Percentiles rank a stretch among this genome's conserved stretches.
These are phyloP conservation scores for Boletellus deceptivus DNA, from an alignment of 1,284 basidiomycete genomes.

Conservation along the genomic window DNA sequence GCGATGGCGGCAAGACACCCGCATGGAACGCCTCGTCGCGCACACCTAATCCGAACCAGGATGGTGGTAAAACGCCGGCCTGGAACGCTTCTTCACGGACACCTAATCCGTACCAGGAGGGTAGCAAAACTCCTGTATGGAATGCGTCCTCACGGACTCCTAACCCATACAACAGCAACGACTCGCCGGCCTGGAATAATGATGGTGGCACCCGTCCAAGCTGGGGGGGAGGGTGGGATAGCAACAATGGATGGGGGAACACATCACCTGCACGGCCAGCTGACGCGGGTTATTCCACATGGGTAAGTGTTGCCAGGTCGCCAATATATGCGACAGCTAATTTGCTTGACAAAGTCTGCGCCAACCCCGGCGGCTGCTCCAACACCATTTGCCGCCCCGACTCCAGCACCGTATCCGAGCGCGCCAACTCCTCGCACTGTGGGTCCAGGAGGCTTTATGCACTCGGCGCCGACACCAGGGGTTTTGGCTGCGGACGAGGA, in stretches of 20 bases:
- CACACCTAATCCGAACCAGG: slow-evolving; percentile 71
- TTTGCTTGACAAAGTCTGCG: slow-evolving; percentile 38
- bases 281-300: slow-evolving; percentile 29
- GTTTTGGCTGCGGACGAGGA: slow-evolving; percentile 28
- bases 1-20: slow-evolving; percentile 61
- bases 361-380: slow-evolving; percentile 56
- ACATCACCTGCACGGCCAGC: slow-evolving; percentile 39
- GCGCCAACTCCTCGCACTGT: slow-evolving; percentile 39
- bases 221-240: slow-evolving; percentile 28
- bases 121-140: slow-evolving; percentile 55
- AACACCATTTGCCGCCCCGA: slow-evolving; percentile 45
- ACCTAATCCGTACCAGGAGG: slow-evolving; percentile 57
- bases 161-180: slow-evolving; percentile 46
- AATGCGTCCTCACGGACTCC: slow-evolving; percentile 57
- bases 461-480: slow-evolving; percentile 38
- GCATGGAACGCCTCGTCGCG: slow-evolving; percentile 47
- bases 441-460: slow-evolving; percentile 19
- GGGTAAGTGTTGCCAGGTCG: slow-evolving; percentile 28
- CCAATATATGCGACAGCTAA: neutral
- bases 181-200: slow-evolving; percentile 25
- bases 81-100: slow-evolving; percentile 56
- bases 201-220: slow-evolving; percentile 39
- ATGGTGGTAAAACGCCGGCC: slow-evolving; percentile 54
- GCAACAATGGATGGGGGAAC: slow-evolving; percentile 26
- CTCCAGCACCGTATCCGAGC: slow-evolving; percentile 31